Conservation (phyloP, 2,329 filamentous ascomycete species). For the Paradendryphiella salina region DNA sequence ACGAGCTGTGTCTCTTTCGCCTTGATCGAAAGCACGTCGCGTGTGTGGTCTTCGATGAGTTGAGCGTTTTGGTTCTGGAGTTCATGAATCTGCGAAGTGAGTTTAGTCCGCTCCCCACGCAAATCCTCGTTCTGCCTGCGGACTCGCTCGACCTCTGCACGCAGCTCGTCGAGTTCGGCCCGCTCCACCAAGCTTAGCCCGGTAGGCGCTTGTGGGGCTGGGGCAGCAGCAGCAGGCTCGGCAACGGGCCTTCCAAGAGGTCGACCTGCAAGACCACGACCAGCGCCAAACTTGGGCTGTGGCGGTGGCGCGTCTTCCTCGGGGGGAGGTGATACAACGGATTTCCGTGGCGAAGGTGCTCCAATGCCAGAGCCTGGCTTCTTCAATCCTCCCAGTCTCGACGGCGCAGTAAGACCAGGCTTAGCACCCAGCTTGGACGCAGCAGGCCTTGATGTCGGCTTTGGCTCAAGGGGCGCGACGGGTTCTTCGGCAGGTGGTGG, state of each 20-base stretch:
- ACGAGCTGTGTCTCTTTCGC: slow-evolving; percentile 98
- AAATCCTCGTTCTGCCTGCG: slow-evolving; percentile 76
- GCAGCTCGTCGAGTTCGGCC: slow-evolving; percentile 88
- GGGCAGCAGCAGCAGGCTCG: slow-evolving; percentile 57
- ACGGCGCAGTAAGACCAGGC: slow-evolving; percentile 43
- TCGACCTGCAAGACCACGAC: slow-evolving; percentile 78
- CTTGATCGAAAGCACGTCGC: slow-evolving; percentile 94
- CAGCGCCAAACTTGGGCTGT: slow-evolving; percentile 64
- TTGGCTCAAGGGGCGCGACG: slow-evolving; percentile 61
- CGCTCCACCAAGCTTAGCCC: slow-evolving; percentile 79
- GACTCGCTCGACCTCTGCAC: slow-evolving; percentile 78
- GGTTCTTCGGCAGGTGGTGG: slow-evolving; percentile 49
- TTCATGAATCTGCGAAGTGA: slow-evolving; percentile 86
- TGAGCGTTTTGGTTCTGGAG: slow-evolving; percentile 96
- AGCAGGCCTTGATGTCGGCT: slow-evolving; percentile 59
- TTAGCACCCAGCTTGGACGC: slow-evolving; percentile 48
- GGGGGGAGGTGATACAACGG: slow-evolving; percentile 55
- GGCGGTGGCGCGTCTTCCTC: slow-evolving; percentile 47
- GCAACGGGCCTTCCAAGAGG: slow-evolving; percentile 84
- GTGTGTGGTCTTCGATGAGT: slow-evolving; percentile 94
- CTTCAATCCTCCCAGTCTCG: slow-evolving; percentile 48
- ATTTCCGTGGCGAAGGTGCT: slow-evolving; percentile 45
- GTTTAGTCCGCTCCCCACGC: slow-evolving; percentile 76
- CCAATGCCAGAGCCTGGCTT: slow-evolving; percentile 48
- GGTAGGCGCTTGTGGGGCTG: slow-evolving; percentile 55